Percentiles rank a stretch among this genome's conserved stretches.
Conservation (phyloP, 2,329 filamentous ascomycete genomes). For the Blastomyces emzantsi region DNA sequence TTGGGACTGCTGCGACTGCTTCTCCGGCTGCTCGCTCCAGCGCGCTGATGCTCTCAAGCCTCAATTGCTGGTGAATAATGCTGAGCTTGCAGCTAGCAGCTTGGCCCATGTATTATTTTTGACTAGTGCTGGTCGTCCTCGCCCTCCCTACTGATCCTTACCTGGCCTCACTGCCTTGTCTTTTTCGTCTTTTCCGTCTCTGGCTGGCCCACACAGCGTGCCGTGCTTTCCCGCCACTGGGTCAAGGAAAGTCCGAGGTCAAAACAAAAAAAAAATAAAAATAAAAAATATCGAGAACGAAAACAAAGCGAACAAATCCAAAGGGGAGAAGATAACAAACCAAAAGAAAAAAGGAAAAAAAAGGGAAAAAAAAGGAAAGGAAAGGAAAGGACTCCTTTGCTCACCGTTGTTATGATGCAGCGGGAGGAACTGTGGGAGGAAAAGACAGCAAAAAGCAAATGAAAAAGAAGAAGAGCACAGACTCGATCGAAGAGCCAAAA, state of each 20-base stretch:
- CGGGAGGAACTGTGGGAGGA: neutral
- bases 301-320: neutral
- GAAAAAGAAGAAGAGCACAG: neutral
- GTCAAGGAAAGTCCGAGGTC: neutral
- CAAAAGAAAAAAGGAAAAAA: neutral
- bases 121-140: slow-evolving; percentile 2
- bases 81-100: neutral
- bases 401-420: neutral
- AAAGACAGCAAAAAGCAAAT: neutral
- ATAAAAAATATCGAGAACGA: neutral
- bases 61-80: neutral
- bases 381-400: neutral
- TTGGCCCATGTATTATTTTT: slow-evolving; percentile 2
- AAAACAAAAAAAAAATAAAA: neutral
- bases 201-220: slow-evolving; percentile 1
- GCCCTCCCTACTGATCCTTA: slow-evolving; percentile 2
- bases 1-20: neutral
- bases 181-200: neutral
- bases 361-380: neutral
- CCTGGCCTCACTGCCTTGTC: neutral
- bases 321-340: neutral
- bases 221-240: slow-evolving; percentile 5
- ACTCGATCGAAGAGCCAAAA: neutral
- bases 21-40: neutral
- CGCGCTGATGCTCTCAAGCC: neutral